A percentile compares a stretch with the other conserved stretches of the same genome.
Evolutionary conservation across 2,329 filamentous ascomycete genomes (phyloP).

Genomic region (Rutstroemia sp.): DNA sequence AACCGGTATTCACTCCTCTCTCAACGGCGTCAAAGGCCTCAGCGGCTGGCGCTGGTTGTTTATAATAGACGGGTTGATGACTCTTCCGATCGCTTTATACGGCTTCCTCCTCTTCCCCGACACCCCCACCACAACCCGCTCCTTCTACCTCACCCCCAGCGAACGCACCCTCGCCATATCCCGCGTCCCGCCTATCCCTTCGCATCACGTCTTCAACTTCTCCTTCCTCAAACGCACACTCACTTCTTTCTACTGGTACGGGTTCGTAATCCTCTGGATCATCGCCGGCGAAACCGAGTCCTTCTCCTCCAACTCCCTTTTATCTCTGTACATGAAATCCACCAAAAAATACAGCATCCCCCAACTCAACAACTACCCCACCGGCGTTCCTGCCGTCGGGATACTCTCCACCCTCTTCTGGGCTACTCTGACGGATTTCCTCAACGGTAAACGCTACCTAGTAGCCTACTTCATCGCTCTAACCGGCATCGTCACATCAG

Average conservation of each 20-base stretch:
- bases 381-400: slow-evolving; percentile 44
- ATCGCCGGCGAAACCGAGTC: slow-evolving; percentile 66
- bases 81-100: slow-evolving; percentile 47
- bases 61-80: slow-evolving; percentile 47
- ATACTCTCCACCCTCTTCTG: slow-evolving; percentile 54
- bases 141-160: slow-evolving; percentile 34
- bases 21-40: slow-evolving; percentile 37
- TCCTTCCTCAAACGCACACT: slow-evolving; percentile 48
- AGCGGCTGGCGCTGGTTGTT: slow-evolving; percentile 47
- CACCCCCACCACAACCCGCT: slow-evolving; percentile 35
- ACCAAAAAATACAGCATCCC: slow-evolving; percentile 38
- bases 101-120: slow-evolving; percentile 42
- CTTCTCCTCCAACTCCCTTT: slow-evolving; percentile 56
- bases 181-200: slow-evolving; percentile 36
- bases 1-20: slow-evolving; percentile 30
- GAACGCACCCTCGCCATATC: slow-evolving; percentile 37
- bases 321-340: slow-evolving; percentile 42
- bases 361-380: slow-evolving; percentile 47
- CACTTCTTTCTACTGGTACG: slow-evolving; percentile 56
- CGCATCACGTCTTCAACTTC: slow-evolving; percentile 36
- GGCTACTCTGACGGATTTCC: slow-evolving; percentile 59
- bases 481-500: slow-evolving; percentile 55
- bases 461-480: slow-evolving; percentile 60
- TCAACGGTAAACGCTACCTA: slow-evolving; percentile 55
- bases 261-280: slow-evolving; percentile 59